These are phyloP conservation scores for Lantana camara DNA, from an alignment of 257 asterid genomes.

Conservation along the genomic window DNA sequence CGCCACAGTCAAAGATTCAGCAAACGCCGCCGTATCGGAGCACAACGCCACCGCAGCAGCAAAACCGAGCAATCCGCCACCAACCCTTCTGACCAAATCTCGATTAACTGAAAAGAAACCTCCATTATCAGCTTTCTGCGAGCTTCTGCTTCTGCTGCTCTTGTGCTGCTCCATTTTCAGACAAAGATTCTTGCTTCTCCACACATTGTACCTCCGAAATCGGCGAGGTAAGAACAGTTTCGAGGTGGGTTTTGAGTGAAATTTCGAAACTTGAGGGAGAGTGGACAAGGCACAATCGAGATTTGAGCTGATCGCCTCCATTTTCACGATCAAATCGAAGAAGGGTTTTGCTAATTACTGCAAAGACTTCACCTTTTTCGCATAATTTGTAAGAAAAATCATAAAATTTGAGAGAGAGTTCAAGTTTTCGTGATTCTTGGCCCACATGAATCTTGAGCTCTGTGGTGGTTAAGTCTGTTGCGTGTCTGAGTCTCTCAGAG, in stretches of 20 bases:
- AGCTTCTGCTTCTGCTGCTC: too few species aligned
- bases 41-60: conserved; percentile 68
- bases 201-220: conserved; percentile 26
- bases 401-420: background rate
- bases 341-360: background rate
- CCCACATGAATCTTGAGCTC: conserved; percentile 51
- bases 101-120: conserved; percentile 29
- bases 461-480: conserved; percentile 63
- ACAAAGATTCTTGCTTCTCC: conserved; percentile 34
- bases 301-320: conserved; percentile 64
- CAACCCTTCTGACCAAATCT: conserved; percentile 48
- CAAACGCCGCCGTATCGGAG: conserved; percentile 61
- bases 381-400: background rate
- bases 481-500: conserved; percentile 52
- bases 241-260: conserved; percentile 47
- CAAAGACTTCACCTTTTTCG: background rate
- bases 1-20: conserved; percentile 84
- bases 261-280: conserved; percentile 36
- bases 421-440: conserved; percentile 1
- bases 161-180: conserved; percentile 23
- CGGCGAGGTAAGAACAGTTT: conserved; percentile 34
- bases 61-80: conserved; percentile 64
- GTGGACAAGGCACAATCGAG: conserved; percentile 45
- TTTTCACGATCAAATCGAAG: conserved; percentile 23
- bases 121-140: conserved; percentile 6